Evolutionary conservation across 2,329 filamentous ascomycete genomes (phyloP), one percentile per base, ranked within the genome.

Genomic region (Botryotinia narcissicola): DNA sequence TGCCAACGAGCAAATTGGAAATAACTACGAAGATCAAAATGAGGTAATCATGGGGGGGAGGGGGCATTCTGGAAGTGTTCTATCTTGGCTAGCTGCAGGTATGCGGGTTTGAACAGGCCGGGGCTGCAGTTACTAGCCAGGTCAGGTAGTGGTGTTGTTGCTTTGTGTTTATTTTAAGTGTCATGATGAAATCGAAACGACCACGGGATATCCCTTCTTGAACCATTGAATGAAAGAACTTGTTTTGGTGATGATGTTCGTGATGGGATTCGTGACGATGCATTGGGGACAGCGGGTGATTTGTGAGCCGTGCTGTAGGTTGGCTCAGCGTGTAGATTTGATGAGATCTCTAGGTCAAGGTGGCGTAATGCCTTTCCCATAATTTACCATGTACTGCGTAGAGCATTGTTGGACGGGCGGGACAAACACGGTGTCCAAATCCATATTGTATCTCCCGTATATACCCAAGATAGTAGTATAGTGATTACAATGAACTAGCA

Each of bases 61-160:
- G 62, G 48, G 32, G 40, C 25, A n/a, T 73, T 69, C 71, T 73
- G 63, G 63, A 73, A 51, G 63, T 73, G 54, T 69, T 69, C 57
- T 70, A 70, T 37, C 51, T 70, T 70, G 67, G 51, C 64, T 54
- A 68, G 48, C 48, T 69, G 66, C 66, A 69, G 35, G 48, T 54
- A 25, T 54, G 64, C 46, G 25, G 64, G 63, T 51, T 51, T 37
- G 63, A 67, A 68, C 35, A 68, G 32, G 18, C 35, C 37, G 12
- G 66, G 66, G 48, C 18, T 69, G n/a, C 66, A 69, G 4, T n/a
- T 32, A 69, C 37, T 70, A 61, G 54, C n/a, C n/a, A 42, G 40
- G 62, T 32, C 25, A 35, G 67, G 67, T n/a, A 68, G n/a, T 46
- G 51, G 20, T 48, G 42, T n/a, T 66, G 63, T n/a, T 48, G 29